These are phyloP conservation scores for Psilocybe cyanescens DNA, from an alignment of 768 basidiomycete genomes.

Conservation along the genomic window DNA sequence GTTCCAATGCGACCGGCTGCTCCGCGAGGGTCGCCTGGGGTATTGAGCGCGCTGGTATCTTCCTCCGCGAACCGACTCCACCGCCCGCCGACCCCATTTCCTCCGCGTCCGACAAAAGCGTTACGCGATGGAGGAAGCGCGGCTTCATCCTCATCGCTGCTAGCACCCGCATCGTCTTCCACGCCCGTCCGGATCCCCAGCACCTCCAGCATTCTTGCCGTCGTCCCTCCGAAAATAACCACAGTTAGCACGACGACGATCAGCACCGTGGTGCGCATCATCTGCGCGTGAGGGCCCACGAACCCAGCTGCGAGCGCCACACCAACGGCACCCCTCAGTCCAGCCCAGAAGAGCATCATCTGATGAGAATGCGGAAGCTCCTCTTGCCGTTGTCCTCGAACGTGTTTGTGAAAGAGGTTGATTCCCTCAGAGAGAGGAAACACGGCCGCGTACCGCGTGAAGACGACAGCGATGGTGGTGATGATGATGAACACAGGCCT, in stretches of 20 bases:
- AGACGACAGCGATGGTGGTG: constrained; percentile 89
- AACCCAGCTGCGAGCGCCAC: constrained; percentile 97
- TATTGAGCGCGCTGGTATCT: constrained; percentile 38
- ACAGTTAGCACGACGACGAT: constrained; percentile 96
- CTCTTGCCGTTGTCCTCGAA: constrained; percentile 83
- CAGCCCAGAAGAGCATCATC: constrained; percentile 99
- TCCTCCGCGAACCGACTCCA: constrained; percentile 51
- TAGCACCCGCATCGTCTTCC: constrained; percentile 80
- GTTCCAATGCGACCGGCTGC: constrained; percentile 50
- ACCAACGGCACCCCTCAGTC: constrained; percentile 94
- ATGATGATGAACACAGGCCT: constrained; percentile 96
- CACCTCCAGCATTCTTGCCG: constrained; percentile 94
- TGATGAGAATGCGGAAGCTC: constrained; percentile 98
- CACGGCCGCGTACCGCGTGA: constrained; percentile 94
- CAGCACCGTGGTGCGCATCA: constrained; percentile 90
- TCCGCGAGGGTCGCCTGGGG: constrained; percentile 26
- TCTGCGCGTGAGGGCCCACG: constrained; percentile 90
- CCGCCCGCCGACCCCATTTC: constrained; percentile 34
- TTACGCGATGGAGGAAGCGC: constrained; percentile 28
- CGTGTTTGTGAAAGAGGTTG: constrained; percentile 88
- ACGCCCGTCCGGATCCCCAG: constrained; percentile 96
- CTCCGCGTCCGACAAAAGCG: constrained; percentile 39
- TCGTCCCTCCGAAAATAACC: constrained; percentile 95
- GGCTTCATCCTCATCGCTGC: constrained; percentile 58
- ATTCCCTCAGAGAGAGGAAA: constrained; percentile 95